phyloP scores from a whole-genome alignment of 148 eudicot species.

The Rhododendron williamsianum region DNA sequence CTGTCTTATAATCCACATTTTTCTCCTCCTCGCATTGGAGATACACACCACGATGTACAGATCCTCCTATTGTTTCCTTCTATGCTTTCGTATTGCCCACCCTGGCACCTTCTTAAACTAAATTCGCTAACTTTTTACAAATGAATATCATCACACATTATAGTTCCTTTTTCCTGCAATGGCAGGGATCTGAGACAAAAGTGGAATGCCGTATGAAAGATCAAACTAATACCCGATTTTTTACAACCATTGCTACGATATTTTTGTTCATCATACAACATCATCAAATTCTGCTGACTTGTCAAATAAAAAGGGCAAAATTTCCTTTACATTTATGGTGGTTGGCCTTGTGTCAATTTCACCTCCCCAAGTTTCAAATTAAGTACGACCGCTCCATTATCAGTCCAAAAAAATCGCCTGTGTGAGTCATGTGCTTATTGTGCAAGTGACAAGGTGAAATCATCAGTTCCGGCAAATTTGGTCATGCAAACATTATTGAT shows the following conservation, averaged over 20 bases:
- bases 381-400: not conserved
- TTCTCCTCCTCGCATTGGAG: not conserved
- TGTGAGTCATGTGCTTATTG: not conserved
- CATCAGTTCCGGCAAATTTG: not conserved
- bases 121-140: not conserved
- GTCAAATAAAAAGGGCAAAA: not conserved
- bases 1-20: not conserved
- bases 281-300: not conserved
- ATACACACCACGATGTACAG: not conserved
- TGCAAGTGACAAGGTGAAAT: not conserved
- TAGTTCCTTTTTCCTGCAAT: not conserved
- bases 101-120: not conserved
- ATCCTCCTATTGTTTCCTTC: not conserved
- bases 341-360: not conserved
- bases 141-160: not conserved
- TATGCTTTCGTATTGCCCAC: not conserved
- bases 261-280: not conserved
- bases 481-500: not conserved
- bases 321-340: not conserved
- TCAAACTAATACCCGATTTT: not conserved
- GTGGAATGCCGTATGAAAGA: not conserved
- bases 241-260: not conserved
- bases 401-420: not conserved
- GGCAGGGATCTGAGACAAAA: not conserved
- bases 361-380: not conserved